These are phyloP conservation scores for Populus hybrid DNA, from an alignment of 441 rosid species.

Conservation along the genomic window DNA sequence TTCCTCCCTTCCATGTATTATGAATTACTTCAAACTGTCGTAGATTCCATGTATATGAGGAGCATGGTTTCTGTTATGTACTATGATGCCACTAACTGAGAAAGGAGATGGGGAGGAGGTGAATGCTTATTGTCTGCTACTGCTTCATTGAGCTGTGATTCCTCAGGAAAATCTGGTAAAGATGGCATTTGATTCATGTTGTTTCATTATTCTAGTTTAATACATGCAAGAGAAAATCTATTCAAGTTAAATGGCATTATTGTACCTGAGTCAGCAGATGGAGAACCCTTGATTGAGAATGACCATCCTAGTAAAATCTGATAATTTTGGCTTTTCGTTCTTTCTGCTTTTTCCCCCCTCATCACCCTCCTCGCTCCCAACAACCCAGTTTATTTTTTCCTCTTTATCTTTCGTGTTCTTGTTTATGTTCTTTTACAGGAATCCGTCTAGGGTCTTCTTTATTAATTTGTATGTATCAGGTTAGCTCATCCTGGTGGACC, in stretches of 20 bases:
- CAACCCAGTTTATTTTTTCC: slow-evolving; percentile 32
- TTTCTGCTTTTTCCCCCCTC: slow-evolving; percentile 80
- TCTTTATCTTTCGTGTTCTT: too few species aligned
- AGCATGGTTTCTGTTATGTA: slow-evolving; percentile 25
- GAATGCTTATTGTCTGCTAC: slow-evolving; percentile 17
- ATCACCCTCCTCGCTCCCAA: slow-evolving; percentile 33
- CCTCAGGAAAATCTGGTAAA: not conserved
- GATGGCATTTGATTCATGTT: not conserved
- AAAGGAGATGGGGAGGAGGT: slow-evolving; percentile 16
- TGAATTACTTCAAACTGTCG: slow-evolving; percentile 17
- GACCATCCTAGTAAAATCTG: slow-evolving; percentile 21
- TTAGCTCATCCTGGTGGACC: slow-evolving; percentile 95
- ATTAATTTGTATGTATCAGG: slow-evolving; percentile 25
- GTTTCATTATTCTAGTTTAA: not conserved
- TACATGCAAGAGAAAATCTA: slow-evolving; percentile 47
- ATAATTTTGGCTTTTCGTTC: not conserved
- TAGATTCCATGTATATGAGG: slow-evolving; percentile 32
- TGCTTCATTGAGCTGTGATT: slow-evolving; percentile 15
- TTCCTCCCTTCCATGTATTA: slow-evolving; percentile 5
- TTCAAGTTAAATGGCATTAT: not conserved
- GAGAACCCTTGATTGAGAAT: slow-evolving; percentile 82
- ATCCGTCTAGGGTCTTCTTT: not conserved
- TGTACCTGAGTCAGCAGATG: not conserved
- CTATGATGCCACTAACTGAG: slow-evolving; percentile 18
- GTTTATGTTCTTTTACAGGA: not conserved